Percentiles rank a stretch among this genome's conserved stretches.
These are phyloP conservation scores for Nakazawaea wickerhamii DNA, from an alignment of 805 yeast species.

Conservation along the genomic window DNA sequence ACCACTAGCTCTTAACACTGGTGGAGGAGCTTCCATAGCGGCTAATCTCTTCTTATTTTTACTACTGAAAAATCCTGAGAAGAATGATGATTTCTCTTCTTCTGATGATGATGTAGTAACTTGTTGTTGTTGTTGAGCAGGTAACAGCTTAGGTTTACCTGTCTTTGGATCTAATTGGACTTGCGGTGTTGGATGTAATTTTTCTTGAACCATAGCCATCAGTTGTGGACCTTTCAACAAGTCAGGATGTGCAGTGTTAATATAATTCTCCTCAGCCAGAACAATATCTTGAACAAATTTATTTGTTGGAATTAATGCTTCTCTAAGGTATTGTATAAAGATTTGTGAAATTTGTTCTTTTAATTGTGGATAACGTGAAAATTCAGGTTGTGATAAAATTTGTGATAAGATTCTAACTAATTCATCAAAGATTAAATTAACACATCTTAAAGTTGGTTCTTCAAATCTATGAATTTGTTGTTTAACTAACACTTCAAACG, in stretches of 20 bases:
- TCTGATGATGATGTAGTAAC: conserved; percentile 28
- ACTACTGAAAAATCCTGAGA: conserved; percentile 90
- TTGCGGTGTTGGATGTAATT: conserved; percentile 69
- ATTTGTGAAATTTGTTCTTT: conserved; percentile 80
- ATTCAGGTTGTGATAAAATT: conserved; percentile 75
- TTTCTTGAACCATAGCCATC: conserved; percentile 87
- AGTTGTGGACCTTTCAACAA: conserved; percentile 92
- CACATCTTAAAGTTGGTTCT: conserved; percentile 87
- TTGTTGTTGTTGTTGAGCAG: conserved; percentile 23
- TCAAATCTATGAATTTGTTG: conserved; percentile 92
- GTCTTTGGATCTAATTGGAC: conserved; percentile 83
- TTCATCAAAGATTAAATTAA: conserved; percentile 88
- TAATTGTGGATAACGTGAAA: conserved; percentile 83
- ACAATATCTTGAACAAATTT: conserved; percentile 81
- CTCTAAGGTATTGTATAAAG: conserved; percentile 75
- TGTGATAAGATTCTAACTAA: conserved; percentile 85
- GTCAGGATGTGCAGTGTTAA: conserved; percentile 97
- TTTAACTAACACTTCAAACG: conserved; percentile 91
- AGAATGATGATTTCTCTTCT: conserved; percentile 69
- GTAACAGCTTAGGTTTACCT: conserved; percentile 60
- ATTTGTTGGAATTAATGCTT: conserved; percentile 78
- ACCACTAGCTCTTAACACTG: conserved; percentile 89
- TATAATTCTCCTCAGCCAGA: conserved; percentile 83
- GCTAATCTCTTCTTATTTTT: conserved; percentile 93
- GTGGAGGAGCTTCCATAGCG: conserved; percentile 96